These are phyloP conservation scores for Pyropia yezoensis DNA, from an alignment of 23 red algal species.

Conservation along the genomic window DNA sequence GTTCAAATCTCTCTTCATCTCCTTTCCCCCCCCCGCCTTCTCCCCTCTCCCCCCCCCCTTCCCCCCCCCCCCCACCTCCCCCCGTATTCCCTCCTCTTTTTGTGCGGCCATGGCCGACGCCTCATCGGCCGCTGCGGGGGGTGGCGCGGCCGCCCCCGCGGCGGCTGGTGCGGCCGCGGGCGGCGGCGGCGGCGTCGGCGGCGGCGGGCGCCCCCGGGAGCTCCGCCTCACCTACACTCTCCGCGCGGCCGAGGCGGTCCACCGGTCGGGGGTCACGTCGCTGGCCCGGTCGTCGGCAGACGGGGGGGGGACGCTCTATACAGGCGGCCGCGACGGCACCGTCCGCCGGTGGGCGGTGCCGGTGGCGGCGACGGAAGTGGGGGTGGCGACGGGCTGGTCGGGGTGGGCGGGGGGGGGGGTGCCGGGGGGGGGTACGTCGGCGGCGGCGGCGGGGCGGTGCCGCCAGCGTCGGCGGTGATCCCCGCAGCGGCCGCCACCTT, in stretches of 20 bases:
- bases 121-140: not conserved
- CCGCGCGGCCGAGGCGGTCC: slow-evolving; percentile 59
- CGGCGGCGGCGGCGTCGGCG: slow-evolving; percentile 21
- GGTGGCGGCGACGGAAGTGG: not conserved
- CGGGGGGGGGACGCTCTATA: slow-evolving; percentile 29
- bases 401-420: too few species aligned
- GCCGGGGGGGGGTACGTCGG: too few species aligned
- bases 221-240: slow-evolving; percentile 60
- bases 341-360: slow-evolving; percentile 68
- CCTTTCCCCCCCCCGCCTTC: too few species aligned
- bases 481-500: slow-evolving; percentile 12
- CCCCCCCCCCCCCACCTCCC: not conserved
- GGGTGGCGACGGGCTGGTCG: not conserved
- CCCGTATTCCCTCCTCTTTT: not conserved
- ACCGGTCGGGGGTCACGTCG: slow-evolving; percentile 81
- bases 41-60: too few species aligned
- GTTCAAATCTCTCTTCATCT: too few species aligned
- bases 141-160: not conserved
- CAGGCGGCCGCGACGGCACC: slow-evolving; percentile 88
- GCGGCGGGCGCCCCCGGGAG: slow-evolving; percentile 18
- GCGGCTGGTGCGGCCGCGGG: slow-evolving; percentile 31
- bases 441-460: too few species aligned
- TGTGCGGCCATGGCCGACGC: not conserved
- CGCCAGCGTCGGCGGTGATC: slow-evolving; percentile 11
- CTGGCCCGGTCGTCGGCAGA: slow-evolving; percentile 25